phyloP scores from a whole-genome alignment of 805 yeast genomes.

The Teunomyces pallodes region DNA sequence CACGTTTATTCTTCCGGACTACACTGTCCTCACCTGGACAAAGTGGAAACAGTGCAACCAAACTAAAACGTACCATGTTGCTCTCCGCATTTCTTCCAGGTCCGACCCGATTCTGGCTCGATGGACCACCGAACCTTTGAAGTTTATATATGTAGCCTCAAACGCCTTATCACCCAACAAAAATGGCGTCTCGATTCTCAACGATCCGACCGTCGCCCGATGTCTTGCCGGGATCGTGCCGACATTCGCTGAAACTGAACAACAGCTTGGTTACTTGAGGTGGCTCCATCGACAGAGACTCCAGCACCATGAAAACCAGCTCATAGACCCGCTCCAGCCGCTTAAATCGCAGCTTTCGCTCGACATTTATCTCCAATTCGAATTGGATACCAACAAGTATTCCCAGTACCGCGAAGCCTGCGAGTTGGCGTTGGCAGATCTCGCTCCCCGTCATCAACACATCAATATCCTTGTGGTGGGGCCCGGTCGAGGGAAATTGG shows the following conservation, averaged over 20 bases:
- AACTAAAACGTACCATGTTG: background rate
- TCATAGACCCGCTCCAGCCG: conserved; percentile 70
- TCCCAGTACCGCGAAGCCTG: conserved; percentile 65
- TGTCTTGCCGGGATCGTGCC: background rate
- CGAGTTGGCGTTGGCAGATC: conserved; percentile 45
- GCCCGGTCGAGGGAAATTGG: conserved; percentile 85
- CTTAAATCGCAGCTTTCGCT: conserved; percentile 54
- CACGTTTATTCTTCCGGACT: background rate
- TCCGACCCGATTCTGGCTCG: background rate
- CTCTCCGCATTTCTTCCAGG: background rate
- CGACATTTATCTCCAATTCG: conserved; percentile 66
- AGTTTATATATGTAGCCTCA: background rate
- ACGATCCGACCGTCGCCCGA: background rate
- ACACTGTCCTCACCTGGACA: background rate
- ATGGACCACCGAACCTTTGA: background rate
- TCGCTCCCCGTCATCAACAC: background rate
- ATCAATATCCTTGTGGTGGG: conserved; percentile 62
- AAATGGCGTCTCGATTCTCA: background rate
- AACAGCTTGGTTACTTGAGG: background rate
- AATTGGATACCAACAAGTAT: conserved; percentile 68
- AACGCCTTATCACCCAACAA: background rate
- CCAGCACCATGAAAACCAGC: background rate
- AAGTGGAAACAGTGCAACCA: background rate
- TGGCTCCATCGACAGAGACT: background rate
- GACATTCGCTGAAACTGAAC: background rate